These are phyloP conservation scores for Rhytidiadelphus loreus DNA, from an alignment of 225 moss, liverwort and hornwort species.

Conservation along the genomic window DNA sequence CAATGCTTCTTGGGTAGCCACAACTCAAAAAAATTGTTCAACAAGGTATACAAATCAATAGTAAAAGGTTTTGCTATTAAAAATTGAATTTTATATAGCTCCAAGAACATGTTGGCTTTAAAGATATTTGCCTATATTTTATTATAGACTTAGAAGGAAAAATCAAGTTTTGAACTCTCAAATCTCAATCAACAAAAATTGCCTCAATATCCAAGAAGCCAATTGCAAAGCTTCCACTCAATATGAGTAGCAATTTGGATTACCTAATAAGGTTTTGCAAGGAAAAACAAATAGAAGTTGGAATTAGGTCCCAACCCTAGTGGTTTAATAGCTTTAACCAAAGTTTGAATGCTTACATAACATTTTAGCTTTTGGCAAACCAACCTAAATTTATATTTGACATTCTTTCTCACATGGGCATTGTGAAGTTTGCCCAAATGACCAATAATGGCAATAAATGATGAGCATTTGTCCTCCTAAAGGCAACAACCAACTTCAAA, in stretches of 20 bases:
- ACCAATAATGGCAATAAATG: background rate
- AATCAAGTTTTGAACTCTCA: background rate
- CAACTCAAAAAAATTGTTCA: background rate
- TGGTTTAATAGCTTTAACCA: background rate
- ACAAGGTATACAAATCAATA: background rate
- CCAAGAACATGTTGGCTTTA: background rate
- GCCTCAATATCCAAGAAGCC: accelerated
- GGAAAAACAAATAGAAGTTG: background rate
- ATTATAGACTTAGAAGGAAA: background rate
- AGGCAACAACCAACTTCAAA: background rate
- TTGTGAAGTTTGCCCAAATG: background rate
- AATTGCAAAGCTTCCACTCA: background rate
- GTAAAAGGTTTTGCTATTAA: background rate
- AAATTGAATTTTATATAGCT: background rate
- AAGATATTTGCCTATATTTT: background rate
- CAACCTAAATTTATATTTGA: background rate
- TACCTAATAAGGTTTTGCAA: background rate
- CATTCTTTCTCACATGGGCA: background rate
- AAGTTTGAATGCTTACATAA: accelerated
- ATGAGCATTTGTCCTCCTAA: accelerated
- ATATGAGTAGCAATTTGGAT: background rate
- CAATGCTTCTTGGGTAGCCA: accelerated
- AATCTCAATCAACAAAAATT: background rate
- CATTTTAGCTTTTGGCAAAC: background rate
- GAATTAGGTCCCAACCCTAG: accelerated